A percentile compares a stretch with the other conserved stretches of the same genome.
These are phyloP conservation scores for Telopea speciosissima DNA, from an alignment of 177 flowering plant species.

Conservation along the genomic window DNA sequence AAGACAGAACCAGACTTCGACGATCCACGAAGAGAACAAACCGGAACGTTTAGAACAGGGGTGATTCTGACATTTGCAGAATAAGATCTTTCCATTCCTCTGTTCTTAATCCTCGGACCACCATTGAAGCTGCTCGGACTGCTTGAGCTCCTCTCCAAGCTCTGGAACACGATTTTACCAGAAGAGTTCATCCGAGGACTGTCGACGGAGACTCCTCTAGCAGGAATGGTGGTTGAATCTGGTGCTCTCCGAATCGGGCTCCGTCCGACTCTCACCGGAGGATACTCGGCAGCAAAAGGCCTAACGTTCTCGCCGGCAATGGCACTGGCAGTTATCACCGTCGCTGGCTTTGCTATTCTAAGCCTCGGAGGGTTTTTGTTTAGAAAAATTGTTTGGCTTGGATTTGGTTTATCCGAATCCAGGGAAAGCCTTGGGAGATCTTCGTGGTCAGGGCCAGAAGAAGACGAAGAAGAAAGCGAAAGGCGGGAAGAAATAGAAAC, in stretches of 20 bases:
- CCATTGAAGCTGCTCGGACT: conserved; percentile 90
- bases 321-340: not conserved
- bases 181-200: conserved; percentile 90
- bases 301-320: conserved; percentile 10
- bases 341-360: conserved; percentile 35
- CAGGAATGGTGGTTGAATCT: conserved; percentile 14
- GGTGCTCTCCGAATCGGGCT: conserved; percentile 39
- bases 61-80: conserved; percentile 70
- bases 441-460: conserved; percentile 66
- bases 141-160: conserved; percentile 86
- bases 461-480: conserved; percentile 54
- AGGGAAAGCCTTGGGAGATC: conserved; percentile 74
- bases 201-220: conserved; percentile 54
- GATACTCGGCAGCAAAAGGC: conserved; percentile 4
- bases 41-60: conserved; percentile 86
- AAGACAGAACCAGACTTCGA: conserved; percentile 63
- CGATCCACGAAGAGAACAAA: conserved; percentile 65
- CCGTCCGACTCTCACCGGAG: conserved; percentile 27
- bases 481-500: conserved; percentile 56
- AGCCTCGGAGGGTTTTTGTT: conserved; percentile 34
- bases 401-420: conserved; percentile 53
- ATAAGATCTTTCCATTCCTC: conserved; percentile 84
- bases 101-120: conserved; percentile 49
- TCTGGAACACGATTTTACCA: conserved; percentile 81
- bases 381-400: conserved; percentile 13